A percentile compares a stretch with the other conserved stretches of the same genome.
Evolutionary conservation across 164 flowering plant genomes (phyloP).

Genomic region (Magnolia changhungtana): DNA sequence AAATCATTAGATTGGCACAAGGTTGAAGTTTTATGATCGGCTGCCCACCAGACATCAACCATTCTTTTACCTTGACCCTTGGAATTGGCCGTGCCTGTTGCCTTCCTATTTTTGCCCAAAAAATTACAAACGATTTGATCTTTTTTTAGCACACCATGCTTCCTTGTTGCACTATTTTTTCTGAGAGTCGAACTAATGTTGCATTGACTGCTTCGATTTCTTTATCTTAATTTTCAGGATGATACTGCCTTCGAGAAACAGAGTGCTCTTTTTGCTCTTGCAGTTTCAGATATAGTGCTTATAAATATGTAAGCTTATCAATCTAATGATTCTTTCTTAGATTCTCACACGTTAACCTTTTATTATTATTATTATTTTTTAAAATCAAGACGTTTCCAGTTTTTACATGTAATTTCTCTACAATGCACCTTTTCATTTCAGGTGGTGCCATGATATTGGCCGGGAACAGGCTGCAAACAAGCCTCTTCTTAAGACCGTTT

Average conservation of each 20-base stretch:
- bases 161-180: not conserved
- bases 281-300: conserved; percentile 95
- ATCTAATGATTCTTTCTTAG: not conserved
- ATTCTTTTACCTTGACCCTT: too few species aligned
- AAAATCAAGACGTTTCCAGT: not conserved
- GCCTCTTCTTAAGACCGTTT: conserved; percentile 92
- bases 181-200: not conserved
- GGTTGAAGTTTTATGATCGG: too few species aligned
- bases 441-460: conserved; percentile 99
- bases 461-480: conserved; percentile 99
- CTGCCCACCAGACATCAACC: too few species aligned
- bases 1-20: too few species aligned
- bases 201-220: not conserved
- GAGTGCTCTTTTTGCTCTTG: conserved; percentile 99
- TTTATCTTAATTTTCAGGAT: conserved; percentile 50
- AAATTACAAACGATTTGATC: not conserved
- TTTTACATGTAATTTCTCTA: not conserved
- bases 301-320: conserved; percentile 79
- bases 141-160: not conserved
- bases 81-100: too few species aligned
- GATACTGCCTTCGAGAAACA: conserved; percentile 99
- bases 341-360: too few species aligned
- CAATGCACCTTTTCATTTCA: conserved; percentile 13
- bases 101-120: not conserved
- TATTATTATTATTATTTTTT: not conserved